phyloP scores from a whole-genome alignment of 1,284 basidiomycete species.

The Ceratobasidium papillatum region DNA sequence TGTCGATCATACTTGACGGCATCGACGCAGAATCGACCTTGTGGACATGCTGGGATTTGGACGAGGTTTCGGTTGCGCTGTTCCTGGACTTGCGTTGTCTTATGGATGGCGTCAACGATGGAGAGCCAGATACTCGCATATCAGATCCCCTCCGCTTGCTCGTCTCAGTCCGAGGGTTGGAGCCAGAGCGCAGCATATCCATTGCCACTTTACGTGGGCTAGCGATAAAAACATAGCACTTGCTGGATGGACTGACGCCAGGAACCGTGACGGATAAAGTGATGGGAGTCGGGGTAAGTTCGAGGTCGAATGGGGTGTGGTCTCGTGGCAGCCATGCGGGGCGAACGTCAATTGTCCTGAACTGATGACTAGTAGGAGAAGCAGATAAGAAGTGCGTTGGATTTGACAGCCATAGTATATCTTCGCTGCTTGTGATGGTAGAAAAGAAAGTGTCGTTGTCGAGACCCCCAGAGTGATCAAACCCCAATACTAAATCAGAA shows the following conservation, averaged over 20 bases:
- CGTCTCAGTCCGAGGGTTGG: not conserved
- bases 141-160: not conserved
- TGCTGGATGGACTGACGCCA: constrained; percentile 12
- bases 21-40: not conserved
- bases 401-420: constrained; percentile 11
- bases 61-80: not conserved
- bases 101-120: not conserved
- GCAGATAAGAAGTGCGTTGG: not conserved
- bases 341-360: not conserved
- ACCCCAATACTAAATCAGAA: too few species aligned
- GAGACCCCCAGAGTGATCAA: too few species aligned
- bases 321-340: constrained; percentile 30
- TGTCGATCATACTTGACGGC: constrained; percentile 15
- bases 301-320: constrained; percentile 18
- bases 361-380: not conserved
- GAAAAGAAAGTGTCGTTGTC: too few species aligned
- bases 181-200: constrained; percentile 22
- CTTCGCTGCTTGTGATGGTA: too few species aligned
- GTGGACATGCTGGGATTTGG: not conserved
- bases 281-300: constrained; percentile 23
- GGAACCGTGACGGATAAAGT: constrained; percentile 14
- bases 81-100: constrained; percentile 6
- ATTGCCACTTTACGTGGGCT: constrained; percentile 16
- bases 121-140: constrained; percentile 9
- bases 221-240: constrained; percentile 22